These are phyloP conservation scores for Penicillium oxalicum DNA, from an alignment of 2,329 filamentous ascomycete species.

Conservation along the genomic window DNA sequence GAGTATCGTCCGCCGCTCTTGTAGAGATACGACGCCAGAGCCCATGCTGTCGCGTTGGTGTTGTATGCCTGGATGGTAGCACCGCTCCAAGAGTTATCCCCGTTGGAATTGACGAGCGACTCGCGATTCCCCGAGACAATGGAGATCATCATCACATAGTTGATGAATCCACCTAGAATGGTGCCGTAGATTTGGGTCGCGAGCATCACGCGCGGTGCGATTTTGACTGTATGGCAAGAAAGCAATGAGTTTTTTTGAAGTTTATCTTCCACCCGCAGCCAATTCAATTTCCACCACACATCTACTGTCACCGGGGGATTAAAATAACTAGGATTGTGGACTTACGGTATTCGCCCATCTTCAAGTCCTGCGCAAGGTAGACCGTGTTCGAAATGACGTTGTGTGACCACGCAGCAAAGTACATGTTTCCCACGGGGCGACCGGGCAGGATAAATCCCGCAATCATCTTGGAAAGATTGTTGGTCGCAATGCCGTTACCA, in stretches of 20 bases:
- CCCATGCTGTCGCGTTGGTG: slow-evolving; percentile 36
- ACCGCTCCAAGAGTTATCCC: slow-evolving; percentile 50
- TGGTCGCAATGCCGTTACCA: slow-evolving; percentile 13
- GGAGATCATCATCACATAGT: slow-evolving; percentile 52
- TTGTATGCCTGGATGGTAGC: slow-evolving; percentile 44
- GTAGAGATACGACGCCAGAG: slow-evolving; percentile 52
- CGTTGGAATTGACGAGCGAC: slow-evolving; percentile 42
- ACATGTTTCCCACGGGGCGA: slow-evolving; percentile 52
- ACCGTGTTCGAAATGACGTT: slow-evolving; percentile 50
- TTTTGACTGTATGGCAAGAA: slow-evolving; percentile 33
- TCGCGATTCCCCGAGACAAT: slow-evolving; percentile 48
- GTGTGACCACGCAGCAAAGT: slow-evolving; percentile 55
- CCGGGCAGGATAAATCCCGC: slow-evolving; percentile 48
- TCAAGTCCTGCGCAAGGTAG: slow-evolving; percentile 49
- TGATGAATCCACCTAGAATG: slow-evolving; percentile 49
- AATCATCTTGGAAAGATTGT: slow-evolving; percentile 55
- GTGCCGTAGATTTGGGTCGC: slow-evolving; percentile 53
- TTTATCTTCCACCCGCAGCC: no score
- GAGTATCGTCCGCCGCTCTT: slow-evolving; percentile 30
- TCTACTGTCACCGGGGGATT: neutral
- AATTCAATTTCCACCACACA: no score
- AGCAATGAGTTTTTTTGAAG: no score
- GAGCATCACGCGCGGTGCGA: slow-evolving; percentile 52
- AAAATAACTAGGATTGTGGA: neutral
- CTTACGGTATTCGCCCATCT: slow-evolving; percentile 55